A percentile compares a stretch with the other conserved stretches of the same genome.
Evolutionary conservation across 2,329 filamentous ascomycete genomes (phyloP).

Genomic region (Talaromyces sp.): DNA sequence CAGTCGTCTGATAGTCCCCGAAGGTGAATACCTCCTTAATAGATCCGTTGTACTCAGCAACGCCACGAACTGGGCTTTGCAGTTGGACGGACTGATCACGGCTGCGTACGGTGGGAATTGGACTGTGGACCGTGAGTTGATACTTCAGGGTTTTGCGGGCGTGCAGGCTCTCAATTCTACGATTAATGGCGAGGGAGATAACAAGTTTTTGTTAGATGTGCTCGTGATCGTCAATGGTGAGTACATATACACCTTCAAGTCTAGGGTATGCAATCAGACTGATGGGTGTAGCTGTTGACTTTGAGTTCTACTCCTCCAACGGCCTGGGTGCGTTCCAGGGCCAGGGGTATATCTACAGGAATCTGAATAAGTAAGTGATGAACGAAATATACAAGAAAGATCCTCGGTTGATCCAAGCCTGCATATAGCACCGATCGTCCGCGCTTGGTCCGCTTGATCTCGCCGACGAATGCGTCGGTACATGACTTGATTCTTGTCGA

Average conservation of each 20-base stretch:
- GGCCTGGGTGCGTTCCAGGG: slow-evolving; percentile 34
- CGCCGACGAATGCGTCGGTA: slow-evolving; percentile 26
- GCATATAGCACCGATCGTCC: slow-evolving; percentile 22
- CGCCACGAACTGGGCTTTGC: slow-evolving; percentile 35
- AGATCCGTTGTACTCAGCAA: slow-evolving; percentile 28
- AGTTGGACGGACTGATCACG: slow-evolving; percentile 34
- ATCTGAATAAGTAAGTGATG: slow-evolving; percentile 26
- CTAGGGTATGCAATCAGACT: not conserved
- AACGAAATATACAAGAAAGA: too few relatives aligned
- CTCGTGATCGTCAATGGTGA: slow-evolving; percentile 33
- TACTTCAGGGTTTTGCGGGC: slow-evolving; percentile 30
- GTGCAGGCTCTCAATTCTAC: slow-evolving; percentile 28
- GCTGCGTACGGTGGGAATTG: slow-evolving; percentile 30
- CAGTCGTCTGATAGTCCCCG: slow-evolving; percentile 28
- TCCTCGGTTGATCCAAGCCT: too few relatives aligned
- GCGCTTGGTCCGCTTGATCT: slow-evolving; percentile 26
- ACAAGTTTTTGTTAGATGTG: slow-evolving; percentile 28
- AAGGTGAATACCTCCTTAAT: slow-evolving; percentile 29
- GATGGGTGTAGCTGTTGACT: slow-evolving; percentile 27
- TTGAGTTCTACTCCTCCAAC: slow-evolving; percentile 37
- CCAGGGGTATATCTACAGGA: slow-evolving; percentile 34
- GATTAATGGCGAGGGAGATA: slow-evolving; percentile 35
- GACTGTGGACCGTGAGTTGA: slow-evolving; percentile 28
- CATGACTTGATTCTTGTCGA: slow-evolving; percentile 35
- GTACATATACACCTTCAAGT: not conserved